Conservation (phyloP, 768 basidiomycete species). For the Coprinellus aureogranulatus region DNA sequence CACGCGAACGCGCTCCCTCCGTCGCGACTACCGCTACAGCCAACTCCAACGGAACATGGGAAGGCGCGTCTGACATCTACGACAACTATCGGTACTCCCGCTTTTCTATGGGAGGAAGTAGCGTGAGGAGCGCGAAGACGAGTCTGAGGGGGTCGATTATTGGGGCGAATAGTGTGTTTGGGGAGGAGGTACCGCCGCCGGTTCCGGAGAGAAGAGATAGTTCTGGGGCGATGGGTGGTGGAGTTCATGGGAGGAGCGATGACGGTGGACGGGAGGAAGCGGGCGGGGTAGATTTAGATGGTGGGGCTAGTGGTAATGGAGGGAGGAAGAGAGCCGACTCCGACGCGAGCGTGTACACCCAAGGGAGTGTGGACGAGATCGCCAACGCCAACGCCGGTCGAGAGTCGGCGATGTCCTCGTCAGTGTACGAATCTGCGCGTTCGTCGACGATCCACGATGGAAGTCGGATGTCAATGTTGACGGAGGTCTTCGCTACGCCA, state of each 20-base stretch:
- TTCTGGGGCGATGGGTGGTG: neutral
- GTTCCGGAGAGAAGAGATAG: neutral
- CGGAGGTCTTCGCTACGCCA: too few relatives aligned
- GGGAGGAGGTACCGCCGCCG: neutral
- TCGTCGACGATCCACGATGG: neutral
- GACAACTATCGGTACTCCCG: slow-evolving; percentile 77
- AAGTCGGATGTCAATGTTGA: too few relatives aligned
- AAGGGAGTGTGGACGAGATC: slow-evolving; percentile 19
- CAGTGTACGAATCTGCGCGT: neutral
- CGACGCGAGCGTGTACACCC: slow-evolving; percentile 34
- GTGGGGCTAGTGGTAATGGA: neutral
- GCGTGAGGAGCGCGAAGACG: neutral
- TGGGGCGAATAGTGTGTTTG: neutral
- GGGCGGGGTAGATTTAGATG: too few relatives aligned
- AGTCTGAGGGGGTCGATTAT: neutral
- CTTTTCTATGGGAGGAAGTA: slow-evolving; percentile 46
- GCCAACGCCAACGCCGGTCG: neutral
- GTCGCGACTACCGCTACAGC: neutral
- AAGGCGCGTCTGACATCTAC: slow-evolving; percentile 71
- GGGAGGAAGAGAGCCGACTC: slow-evolving; percentile 28
- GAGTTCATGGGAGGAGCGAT: slow-evolving; percentile 9
- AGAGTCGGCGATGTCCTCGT: neutral
- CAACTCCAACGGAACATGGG: slow-evolving; percentile 44
- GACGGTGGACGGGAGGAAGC: slow-evolving; percentile 12
- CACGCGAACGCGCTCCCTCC: neutral